Percentiles rank a stretch among this genome's conserved stretches.
phyloP scores from a whole-genome alignment of 2,329 filamentous ascomycete species.

The Elsinoe ampelina region DNA sequence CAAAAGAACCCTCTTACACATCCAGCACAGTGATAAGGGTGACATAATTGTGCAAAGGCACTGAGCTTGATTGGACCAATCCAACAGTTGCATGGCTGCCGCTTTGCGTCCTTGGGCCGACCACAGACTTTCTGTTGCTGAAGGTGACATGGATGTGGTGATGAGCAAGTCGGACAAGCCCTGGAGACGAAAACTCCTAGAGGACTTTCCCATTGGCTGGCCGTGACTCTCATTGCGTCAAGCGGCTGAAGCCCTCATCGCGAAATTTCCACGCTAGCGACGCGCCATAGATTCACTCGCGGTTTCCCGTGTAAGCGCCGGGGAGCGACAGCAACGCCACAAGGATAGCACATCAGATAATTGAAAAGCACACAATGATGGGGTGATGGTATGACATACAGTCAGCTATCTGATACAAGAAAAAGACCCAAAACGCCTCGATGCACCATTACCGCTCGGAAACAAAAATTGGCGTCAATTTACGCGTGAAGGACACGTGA shows the following conservation, averaged over 20 bases:
- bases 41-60: too few relatives aligned
- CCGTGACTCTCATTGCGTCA: too few relatives aligned
- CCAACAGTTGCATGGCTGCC: too few relatives aligned
- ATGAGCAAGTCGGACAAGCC: too few relatives aligned
- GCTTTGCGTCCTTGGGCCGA: too few relatives aligned
- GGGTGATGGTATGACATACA: slow-evolving; percentile 6
- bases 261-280: slow-evolving; percentile 3
- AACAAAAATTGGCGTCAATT: slow-evolving; percentile 3
- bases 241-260: not conserved
- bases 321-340: not conserved
- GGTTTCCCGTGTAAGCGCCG: not conserved
- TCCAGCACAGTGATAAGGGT: too few relatives aligned
- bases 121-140: too few relatives aligned
- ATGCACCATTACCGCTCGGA: not conserved
- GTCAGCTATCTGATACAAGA: slow-evolving; percentile 11
- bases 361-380: not conserved
- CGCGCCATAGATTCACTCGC: not conserved
- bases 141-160: too few relatives aligned
- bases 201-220: too few relatives aligned
- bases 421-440: not conserved
- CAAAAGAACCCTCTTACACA: too few relatives aligned
- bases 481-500: not conserved
- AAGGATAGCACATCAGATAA: not conserved
- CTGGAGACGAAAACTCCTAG: too few relatives aligned
- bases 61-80: too few relatives aligned